These are phyloP conservation scores for Telopea speciosissima DNA, from an alignment of 177 flowering plant species.

Conservation along the genomic window DNA sequence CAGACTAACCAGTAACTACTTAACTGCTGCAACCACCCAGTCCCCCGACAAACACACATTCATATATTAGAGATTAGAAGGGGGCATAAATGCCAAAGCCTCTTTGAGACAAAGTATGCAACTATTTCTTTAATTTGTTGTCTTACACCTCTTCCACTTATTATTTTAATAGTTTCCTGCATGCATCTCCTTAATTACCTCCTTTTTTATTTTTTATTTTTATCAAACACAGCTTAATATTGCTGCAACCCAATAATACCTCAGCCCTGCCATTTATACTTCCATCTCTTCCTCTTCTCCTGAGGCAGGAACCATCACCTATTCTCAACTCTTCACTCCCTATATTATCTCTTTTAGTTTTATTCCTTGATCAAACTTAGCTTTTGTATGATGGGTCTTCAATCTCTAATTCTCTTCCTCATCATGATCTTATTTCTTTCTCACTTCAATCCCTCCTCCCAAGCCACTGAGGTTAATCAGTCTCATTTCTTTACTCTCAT, in stretches of 20 bases:
- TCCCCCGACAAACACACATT: background rate
- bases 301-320: background rate
- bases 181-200: conserved; percentile 21
- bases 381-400: conserved; percentile 21
- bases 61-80: background rate
- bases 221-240: conserved; percentile 23
- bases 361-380: background rate
- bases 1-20: no score
- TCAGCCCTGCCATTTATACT: conserved; percentile 40
- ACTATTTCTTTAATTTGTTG: background rate
- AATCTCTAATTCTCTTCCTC: conserved; percentile 3
- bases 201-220: background rate
- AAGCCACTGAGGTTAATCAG: conserved; percentile 27
- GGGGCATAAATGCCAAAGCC: conserved; percentile 49
- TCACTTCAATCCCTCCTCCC: conserved; percentile 17
- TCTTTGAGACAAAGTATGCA: conserved; percentile 44
- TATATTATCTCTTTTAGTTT: background rate
- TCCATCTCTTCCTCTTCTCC: conserved; percentile 10
- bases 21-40: background rate
- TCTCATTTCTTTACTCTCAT: conserved; percentile 61
- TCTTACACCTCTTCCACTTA: conserved; percentile 8
- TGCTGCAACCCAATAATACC: conserved; percentile 34
- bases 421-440: conserved; percentile 21
- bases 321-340: background rate
- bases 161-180: background rate